phyloP scores from a whole-genome alignment of 306 rosid genomes.

The Trifolium fragiferum region DNA sequence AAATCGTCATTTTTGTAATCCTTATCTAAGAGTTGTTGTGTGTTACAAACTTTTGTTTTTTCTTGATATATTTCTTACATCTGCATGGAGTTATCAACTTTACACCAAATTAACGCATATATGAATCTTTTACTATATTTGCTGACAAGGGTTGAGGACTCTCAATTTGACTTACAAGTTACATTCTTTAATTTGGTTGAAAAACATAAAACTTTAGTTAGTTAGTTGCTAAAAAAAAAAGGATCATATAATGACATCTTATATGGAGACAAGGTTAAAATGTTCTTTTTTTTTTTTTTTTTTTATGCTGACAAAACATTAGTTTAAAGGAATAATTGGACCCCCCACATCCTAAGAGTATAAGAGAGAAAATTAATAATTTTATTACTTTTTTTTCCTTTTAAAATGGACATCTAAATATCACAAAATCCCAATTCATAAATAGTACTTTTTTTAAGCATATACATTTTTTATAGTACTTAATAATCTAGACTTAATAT shows the following conservation, averaged over 20 bases:
- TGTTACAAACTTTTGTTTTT: background rate
- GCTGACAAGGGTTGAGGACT: background rate
- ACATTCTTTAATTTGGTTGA: constrained; percentile 22
- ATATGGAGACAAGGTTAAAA: background rate
- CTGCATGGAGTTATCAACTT: background rate
- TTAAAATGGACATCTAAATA: too few relatives aligned
- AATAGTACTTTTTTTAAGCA: too few relatives aligned
- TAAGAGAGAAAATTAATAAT: too few relatives aligned
- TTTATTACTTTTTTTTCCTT: too few relatives aligned
- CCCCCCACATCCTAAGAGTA: too few relatives aligned
- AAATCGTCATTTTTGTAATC: constrained; percentile 8
- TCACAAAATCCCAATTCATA: too few relatives aligned
- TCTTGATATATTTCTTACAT: background rate
- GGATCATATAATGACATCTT: constrained; percentile 12
- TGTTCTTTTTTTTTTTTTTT: too few relatives aligned
- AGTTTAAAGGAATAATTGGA: too few relatives aligned
- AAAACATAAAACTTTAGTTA: constrained; percentile 7
- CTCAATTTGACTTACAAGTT: background rate
- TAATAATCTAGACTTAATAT: too few relatives aligned
- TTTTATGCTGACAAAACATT: too few relatives aligned
- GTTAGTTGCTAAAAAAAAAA: background rate
- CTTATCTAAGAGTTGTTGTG: constrained; percentile 26
- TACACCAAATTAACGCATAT: background rate
- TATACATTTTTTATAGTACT: too few relatives aligned
- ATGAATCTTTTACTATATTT: constrained; percentile 27